These are phyloP conservation scores for Podila horticola DNA, from an alignment of 192 early-diverging fungal genomes.

Conservation along the genomic window DNA sequence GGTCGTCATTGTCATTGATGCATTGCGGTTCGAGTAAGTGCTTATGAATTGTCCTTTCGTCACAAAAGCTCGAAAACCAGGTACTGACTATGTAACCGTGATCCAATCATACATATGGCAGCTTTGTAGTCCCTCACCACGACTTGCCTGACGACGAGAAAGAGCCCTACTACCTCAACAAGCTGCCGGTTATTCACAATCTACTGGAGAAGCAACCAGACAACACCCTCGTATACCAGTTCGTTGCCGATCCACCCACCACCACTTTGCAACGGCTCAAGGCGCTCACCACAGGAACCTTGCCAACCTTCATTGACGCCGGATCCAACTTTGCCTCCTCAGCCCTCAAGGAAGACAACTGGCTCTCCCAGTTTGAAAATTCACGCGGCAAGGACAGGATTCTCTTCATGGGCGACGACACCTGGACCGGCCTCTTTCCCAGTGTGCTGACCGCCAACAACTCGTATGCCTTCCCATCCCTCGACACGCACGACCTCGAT, in stretches of 20 bases:
- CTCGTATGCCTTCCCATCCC: conserved; percentile 70
- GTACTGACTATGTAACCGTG: too few relatives aligned
- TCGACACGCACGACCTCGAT: conserved; percentile 91
- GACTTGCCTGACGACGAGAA: conserved; percentile 7
- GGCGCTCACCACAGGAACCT: conserved; percentile 80
- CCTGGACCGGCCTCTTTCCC: conserved; percentile 91
- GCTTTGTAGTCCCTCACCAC: conserved; percentile 49
- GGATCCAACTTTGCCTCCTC: conserved; percentile 83
- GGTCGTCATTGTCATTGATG: conserved; percentile 78
- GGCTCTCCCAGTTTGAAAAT: conserved; percentile 59
- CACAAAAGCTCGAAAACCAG: too few relatives aligned
- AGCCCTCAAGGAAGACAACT: conserved; percentile 78
- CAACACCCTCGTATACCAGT: conserved; percentile 72
- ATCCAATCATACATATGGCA: background rate
- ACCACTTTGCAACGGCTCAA: conserved; percentile 87
- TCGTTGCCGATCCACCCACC: conserved; percentile 84
- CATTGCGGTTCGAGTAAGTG: conserved; percentile 72
- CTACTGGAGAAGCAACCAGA: conserved; percentile 60
- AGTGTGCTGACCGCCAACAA: conserved; percentile 59
- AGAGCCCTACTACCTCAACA: conserved; percentile 57
- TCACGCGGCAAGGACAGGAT: conserved; percentile 53
- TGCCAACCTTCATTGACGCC: conserved; percentile 88
- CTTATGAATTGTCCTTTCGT: background rate
- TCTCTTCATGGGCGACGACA: conserved; percentile 95
- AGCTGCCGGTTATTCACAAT: conserved; percentile 59